Conservation (phyloP, 495 filamentous ascomycete species). For the Trichocladium uniseriatum region DNA sequence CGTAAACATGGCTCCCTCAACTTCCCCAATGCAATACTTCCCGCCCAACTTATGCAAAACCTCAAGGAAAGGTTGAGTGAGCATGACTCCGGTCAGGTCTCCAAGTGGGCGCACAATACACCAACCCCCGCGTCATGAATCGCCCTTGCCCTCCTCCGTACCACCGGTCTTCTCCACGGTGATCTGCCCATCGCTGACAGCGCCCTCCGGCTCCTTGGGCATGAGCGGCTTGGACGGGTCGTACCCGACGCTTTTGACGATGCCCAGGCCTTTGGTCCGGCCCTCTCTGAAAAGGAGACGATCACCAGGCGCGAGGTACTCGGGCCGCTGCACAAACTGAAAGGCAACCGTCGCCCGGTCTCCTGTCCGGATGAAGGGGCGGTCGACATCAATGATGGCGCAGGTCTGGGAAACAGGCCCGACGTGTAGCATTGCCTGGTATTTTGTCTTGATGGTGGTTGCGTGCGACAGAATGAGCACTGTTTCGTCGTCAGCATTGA, state of each 20-base stretch:
- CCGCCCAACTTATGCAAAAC: neutral
- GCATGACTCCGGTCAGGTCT: too few relatives aligned
- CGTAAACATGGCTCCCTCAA: neutral
- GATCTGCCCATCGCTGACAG: constrained; percentile 1
- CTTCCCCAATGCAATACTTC: neutral
- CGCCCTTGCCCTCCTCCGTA: neutral
- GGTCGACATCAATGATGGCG: constrained; percentile 93
- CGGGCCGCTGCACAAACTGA: constrained; percentile 89
- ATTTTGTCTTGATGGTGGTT: constrained; percentile 96
- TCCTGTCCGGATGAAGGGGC: constrained; percentile 89
- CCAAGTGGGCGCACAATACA: neutral
- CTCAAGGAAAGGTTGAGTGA: neutral
- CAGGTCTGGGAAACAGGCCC: constrained; percentile 94
- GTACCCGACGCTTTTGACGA: constrained; percentile 87
- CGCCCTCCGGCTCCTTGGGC: constrained; percentile 18
- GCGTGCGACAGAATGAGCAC: constrained; percentile 93
- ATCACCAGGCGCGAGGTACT: constrained; percentile 83
- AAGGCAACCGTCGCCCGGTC: constrained; percentile 90
- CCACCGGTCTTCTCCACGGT: neutral
- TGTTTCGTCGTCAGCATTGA: constrained; percentile 20
- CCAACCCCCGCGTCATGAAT: constrained; percentile 3
- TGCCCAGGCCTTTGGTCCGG: constrained; percentile 88
- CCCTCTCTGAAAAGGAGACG: constrained; percentile 90
- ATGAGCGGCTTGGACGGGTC: constrained; percentile 46
- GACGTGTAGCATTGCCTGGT: constrained; percentile 98